Conservation (phyloP, 148 eudicot genomes). For the Rhododendron ovatum region DNA sequence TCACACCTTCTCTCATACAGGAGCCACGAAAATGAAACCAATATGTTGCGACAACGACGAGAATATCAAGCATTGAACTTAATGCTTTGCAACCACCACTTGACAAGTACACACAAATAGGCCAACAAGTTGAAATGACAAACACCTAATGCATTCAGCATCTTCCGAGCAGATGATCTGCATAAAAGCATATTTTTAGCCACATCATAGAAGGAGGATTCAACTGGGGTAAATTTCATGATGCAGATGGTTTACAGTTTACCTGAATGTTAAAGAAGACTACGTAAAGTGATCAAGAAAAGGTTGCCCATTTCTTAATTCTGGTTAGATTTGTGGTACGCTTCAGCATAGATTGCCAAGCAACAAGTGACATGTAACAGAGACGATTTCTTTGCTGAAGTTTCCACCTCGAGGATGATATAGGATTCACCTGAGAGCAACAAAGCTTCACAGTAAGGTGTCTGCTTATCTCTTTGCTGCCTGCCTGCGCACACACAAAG, state of each 20-base stretch:
- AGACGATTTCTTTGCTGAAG: background rate
- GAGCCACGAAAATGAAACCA: background rate
- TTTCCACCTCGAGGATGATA: background rate
- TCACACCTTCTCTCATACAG: too few species aligned
- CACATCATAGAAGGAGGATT: background rate
- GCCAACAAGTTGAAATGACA: background rate
- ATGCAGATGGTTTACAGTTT: background rate
- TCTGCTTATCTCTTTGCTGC: background rate
- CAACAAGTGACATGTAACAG: background rate
- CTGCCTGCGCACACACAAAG: too few species aligned
- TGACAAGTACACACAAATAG: background rate
- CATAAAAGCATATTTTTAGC: background rate
- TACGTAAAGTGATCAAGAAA: too few species aligned
- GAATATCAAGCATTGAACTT: background rate
- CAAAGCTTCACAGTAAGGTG: background rate
- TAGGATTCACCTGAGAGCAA: constrained; percentile 2
- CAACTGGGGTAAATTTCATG: background rate
- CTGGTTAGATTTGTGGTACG: background rate
- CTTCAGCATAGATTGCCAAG: background rate
- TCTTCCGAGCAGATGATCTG: background rate
- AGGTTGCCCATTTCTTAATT: too few species aligned
- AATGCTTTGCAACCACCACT: background rate
- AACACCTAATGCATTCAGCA: background rate
- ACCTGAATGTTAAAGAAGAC: background rate
- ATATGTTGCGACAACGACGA: background rate